These are phyloP conservation scores for Orbilia javanica DNA, from an alignment of 2,329 filamentous ascomycete genomes.

Conservation along the genomic window DNA sequence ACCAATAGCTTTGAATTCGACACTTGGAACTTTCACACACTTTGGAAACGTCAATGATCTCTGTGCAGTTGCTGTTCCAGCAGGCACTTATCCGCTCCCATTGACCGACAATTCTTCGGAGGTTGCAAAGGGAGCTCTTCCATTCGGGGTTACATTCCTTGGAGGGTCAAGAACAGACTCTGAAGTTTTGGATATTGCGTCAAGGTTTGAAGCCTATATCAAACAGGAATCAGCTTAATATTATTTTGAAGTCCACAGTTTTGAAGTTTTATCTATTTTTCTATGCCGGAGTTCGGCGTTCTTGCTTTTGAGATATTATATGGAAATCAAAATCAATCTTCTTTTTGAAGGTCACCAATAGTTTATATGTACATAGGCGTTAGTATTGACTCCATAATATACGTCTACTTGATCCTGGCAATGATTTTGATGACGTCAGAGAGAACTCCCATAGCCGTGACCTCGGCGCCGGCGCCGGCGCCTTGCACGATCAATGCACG, in stretches of 20 bases:
- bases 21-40: constrained; percentile 72
- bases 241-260: not conserved
- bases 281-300: constrained; percentile 18
- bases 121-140: constrained; percentile 62
- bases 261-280: not conserved
- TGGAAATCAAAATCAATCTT: not conserved
- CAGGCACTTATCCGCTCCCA: constrained; percentile 65
- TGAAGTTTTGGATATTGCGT: constrained; percentile 65
- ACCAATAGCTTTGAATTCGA: constrained; percentile 71
- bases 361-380: constrained; percentile 42
- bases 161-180: constrained; percentile 66
- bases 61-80: constrained; percentile 70
- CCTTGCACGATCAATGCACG: constrained; percentile 96
- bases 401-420: constrained; percentile 39
- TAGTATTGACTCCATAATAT: not conserved
- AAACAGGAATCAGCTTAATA: constrained; percentile 24
- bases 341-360: not conserved
- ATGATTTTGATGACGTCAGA: constrained; percentile 87
- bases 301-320: constrained; percentile 5
- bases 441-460: constrained; percentile 98
- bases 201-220: constrained; percentile 62
- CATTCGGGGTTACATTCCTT: constrained; percentile 68
- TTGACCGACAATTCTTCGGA: constrained; percentile 50
- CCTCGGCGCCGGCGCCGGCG: constrained; percentile 88
- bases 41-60: constrained; percentile 74